phyloP scores from a whole-genome alignment of 2,329 filamentous ascomycete genomes.

The Fusarium transvaalense region DNA sequence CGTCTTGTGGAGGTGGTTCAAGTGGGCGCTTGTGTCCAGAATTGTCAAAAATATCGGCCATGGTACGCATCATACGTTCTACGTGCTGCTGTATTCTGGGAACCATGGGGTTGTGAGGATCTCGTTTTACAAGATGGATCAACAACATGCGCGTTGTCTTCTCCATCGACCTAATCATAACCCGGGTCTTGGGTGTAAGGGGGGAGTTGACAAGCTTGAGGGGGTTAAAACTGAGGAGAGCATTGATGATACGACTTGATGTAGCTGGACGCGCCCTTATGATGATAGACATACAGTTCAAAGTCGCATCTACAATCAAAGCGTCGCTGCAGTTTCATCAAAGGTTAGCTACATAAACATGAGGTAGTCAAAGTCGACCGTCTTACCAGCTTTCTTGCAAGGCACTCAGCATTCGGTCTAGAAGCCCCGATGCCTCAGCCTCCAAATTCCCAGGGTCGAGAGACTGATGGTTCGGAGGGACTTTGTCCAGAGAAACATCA shows the following conservation, averaged over 20 bases:
- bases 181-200: slow-evolving; percentile 81
- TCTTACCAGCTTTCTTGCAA: slow-evolving; percentile 87
- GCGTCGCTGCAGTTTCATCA: slow-evolving; percentile 74
- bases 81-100: slow-evolving; percentile 88
- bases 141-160: slow-evolving; percentile 89
- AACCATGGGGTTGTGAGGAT: slow-evolving; percentile 81
- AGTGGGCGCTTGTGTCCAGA: slow-evolving; percentile 80
- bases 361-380: neutral
- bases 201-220: slow-evolving; percentile 81
- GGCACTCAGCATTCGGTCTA: slow-evolving; percentile 87
- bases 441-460: slow-evolving; percentile 86
- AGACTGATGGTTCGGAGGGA: slow-evolving; percentile 84
- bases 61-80: slow-evolving; percentile 82
- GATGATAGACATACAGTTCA: slow-evolving; percentile 88
- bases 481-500: slow-evolving; percentile 88
- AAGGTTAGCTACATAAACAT: slow-evolving; percentile 11
- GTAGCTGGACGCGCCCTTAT: slow-evolving; percentile 85
- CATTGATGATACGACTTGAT: slow-evolving; percentile 85
- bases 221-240: slow-evolving; percentile 92
- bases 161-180: slow-evolving; percentile 93
- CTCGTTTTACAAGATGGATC: slow-evolving; percentile 86
- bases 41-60: slow-evolving; percentile 84
- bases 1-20: slow-evolving; percentile 77
- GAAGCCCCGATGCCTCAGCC: slow-evolving; percentile 89
- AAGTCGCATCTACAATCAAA: slow-evolving; percentile 87